A percentile compares a stretch with the other conserved stretches of the same genome.
These are phyloP conservation scores for Ormosia semicastrata DNA, from an alignment of 306 rosid species.

Conservation along the genomic window DNA sequence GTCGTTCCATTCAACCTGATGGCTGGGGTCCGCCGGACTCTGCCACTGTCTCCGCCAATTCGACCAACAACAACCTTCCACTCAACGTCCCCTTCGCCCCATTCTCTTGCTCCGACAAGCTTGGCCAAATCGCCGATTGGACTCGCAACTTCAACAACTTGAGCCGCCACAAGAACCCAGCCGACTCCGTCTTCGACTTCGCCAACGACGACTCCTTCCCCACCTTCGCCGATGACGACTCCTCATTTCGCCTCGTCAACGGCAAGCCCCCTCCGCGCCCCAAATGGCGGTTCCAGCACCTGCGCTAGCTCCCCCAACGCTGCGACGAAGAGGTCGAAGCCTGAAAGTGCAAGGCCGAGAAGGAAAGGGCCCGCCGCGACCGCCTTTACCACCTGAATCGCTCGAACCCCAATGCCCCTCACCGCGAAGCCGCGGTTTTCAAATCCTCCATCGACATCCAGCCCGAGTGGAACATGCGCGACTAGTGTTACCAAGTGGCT, in stretches of 20 bases:
- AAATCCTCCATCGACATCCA: conserved; percentile 90
- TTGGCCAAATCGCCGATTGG: conserved; percentile 92
- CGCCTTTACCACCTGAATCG: conserved; percentile 75
- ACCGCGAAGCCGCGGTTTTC: conserved; percentile 87
- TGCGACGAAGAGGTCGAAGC: conserved; percentile 95
- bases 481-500: no score
- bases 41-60: neutral
- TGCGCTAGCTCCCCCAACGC: conserved; percentile 81
- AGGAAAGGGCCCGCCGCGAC: conserved; percentile 87
- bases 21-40: conserved; percentile 94
- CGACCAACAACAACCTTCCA: conserved; percentile 47
- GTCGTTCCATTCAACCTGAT: conserved; percentile 77
- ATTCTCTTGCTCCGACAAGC: conserved; percentile 85
- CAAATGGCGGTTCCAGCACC: conserved; percentile 83
- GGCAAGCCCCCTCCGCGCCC: conserved; percentile 92
- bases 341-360: conserved; percentile 78
- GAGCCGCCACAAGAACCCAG: conserved; percentile 57
- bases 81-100: conserved; percentile 84
- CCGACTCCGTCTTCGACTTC: conserved; percentile 85
- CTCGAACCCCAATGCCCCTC: conserved; percentile 54
- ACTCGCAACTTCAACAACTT: conserved; percentile 78
- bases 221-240: conserved; percentile 50
- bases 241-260: conserved; percentile 77
- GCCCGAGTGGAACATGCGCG: conserved; percentile 96
- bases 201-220: conserved; percentile 86